Conservation (phyloP, 306 rosid genomes). For the Casuarina equisetifolia region DNA sequence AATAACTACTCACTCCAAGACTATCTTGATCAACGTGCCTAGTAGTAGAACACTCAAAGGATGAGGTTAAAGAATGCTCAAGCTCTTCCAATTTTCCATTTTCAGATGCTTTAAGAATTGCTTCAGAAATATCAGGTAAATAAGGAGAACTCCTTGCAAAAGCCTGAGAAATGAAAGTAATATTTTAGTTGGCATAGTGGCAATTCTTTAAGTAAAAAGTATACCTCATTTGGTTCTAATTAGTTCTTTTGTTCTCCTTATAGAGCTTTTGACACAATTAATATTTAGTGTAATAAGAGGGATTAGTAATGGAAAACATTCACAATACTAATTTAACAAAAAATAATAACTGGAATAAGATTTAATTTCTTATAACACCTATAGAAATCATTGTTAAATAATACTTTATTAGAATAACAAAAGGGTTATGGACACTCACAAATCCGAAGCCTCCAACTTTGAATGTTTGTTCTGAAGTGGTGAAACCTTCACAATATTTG, state of each 20-base stretch:
- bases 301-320: too few species aligned
- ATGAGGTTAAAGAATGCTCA: not conserved
- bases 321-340: too few species aligned
- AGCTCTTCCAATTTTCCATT: not conserved
- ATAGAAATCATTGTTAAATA: too few species aligned
- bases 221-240: too few species aligned
- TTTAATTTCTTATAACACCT: too few species aligned
- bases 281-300: too few species aligned
- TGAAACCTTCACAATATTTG: slow-evolving; percentile 10
- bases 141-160: slow-evolving; percentile 8
- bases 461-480: slow-evolving; percentile 11
- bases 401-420: not conserved
- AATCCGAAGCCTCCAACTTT: slow-evolving; percentile 34
- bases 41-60: not conserved
- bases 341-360: too few species aligned
- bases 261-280: too few species aligned
- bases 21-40: not conserved
- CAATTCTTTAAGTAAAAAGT: too few species aligned
- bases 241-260: too few species aligned
- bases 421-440: not conserved
- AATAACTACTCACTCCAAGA: not conserved
- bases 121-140: slow-evolving; percentile 7
- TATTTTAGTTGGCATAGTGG: not conserved
- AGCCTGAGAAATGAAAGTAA: not conserved
- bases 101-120: not conserved